These are phyloP conservation scores for Lachancea sp. DNA, from an alignment of 805 yeast species.

Conservation along the genomic window DNA sequence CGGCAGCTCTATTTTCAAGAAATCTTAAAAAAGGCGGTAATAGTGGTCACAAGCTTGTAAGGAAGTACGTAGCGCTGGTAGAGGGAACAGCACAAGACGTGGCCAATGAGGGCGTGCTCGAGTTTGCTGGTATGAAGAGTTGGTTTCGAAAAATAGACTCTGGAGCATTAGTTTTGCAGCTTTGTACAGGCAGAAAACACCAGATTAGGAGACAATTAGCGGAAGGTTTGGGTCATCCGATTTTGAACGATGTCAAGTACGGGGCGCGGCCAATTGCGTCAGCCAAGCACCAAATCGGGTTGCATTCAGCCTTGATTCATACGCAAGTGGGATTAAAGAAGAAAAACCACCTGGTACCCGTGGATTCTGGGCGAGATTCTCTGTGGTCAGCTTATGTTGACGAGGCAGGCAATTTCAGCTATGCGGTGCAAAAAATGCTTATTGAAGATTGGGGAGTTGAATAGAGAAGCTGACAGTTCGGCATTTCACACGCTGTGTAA, in stretches of 20 bases:
- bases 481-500: too few relatives aligned
- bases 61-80: conserved; percentile 34
- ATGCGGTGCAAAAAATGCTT: conserved; percentile 17
- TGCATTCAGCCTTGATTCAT: conserved; percentile 34
- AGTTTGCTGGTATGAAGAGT: conserved; percentile 14
- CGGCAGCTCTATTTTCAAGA: conserved; percentile 31
- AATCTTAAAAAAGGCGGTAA: conserved; percentile 33
- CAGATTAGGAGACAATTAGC: conserved; percentile 35
- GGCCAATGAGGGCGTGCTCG: conserved; percentile 10
- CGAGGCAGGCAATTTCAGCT: conserved; percentile 21
- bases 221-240: conserved; percentile 20
- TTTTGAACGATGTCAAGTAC: conserved; percentile 29
- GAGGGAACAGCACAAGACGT: conserved; percentile 4
- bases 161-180: conserved; percentile 26
- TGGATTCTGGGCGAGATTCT: conserved; percentile 12
- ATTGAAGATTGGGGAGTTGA: conserved; percentile 16
- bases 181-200: conserved; percentile 37
- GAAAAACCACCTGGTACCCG: conserved; percentile 25
- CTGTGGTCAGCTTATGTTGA: conserved; percentile 29
- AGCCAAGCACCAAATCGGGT: conserved; percentile 28
- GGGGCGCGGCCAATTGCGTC: conserved; percentile 14
- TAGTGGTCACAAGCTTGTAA: conserved; percentile 30
- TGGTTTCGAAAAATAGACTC: conserved; percentile 17
- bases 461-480: neutral
- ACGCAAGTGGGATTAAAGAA: conserved; percentile 31